phyloP scores from a whole-genome alignment of 768 basidiomycete species.

The Rubroboletus satanas region DNA sequence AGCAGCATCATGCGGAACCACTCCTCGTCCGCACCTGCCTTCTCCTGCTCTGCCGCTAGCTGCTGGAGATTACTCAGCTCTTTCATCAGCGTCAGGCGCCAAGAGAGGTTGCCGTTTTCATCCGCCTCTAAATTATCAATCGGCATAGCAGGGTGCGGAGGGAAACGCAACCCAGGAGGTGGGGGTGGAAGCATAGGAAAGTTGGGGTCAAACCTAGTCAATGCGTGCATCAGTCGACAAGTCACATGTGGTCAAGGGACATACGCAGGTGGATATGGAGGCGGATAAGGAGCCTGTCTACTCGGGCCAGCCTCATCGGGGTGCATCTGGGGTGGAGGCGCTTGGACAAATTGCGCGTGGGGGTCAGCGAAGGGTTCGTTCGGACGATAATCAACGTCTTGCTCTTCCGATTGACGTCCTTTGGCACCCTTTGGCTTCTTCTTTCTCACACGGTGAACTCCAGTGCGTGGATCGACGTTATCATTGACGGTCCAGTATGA shows the following conservation, averaged over 20 bases:
- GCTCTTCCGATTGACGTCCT: conserved; percentile 50
- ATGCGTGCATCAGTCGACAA: conserved; percentile 8
- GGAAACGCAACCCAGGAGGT: conserved; percentile 56
- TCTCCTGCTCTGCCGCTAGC: conserved; percentile 78
- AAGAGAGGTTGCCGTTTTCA: conserved; percentile 76
- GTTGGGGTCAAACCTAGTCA: conserved; percentile 65
- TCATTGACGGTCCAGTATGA: conserved; percentile 93
- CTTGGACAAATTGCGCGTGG: conserved; percentile 50
- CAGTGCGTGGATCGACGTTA: conserved; percentile 83
- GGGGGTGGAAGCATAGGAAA: conserved; percentile 60
- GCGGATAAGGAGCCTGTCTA: conserved; percentile 55
- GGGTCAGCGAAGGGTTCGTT: conserved; percentile 55
- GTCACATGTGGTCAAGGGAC: not conserved
- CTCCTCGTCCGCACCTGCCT: conserved; percentile 73
- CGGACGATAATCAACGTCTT: conserved; percentile 62
- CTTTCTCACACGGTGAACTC: conserved; percentile 84
- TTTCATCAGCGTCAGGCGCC: conserved; percentile 77
- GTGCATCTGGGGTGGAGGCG: conserved; percentile 47
- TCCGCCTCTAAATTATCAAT: conserved; percentile 73
- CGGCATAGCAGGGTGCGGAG: conserved; percentile 51
- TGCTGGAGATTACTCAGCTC: conserved; percentile 73
- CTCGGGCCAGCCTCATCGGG: conserved; percentile 61
- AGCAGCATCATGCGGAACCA: conserved; percentile 87
- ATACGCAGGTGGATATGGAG: conserved; percentile 57
- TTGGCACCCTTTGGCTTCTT: conserved; percentile 69